These are phyloP conservation scores for Ogataea neopini DNA, from an alignment of 805 yeast genomes.

Conservation along the genomic window DNA sequence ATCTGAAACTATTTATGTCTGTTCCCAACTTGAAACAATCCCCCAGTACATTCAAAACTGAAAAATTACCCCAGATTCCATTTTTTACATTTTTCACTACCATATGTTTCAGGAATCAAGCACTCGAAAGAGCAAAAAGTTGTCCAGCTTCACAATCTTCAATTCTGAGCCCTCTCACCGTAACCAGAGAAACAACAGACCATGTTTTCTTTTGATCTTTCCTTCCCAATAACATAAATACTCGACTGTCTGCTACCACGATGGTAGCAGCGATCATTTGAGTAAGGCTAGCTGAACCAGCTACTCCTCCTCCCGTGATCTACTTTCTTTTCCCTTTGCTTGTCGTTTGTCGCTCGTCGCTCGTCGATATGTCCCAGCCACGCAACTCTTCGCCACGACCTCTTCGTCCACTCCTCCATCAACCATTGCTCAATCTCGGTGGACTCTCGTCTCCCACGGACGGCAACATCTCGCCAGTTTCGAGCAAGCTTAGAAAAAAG, in stretches of 20 bases:
- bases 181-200: no score
- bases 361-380: neutral
- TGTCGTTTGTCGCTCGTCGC: neutral
- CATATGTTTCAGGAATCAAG: neutral
- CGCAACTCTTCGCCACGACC: neutral
- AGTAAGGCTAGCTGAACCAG: no score
- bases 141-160: no score
- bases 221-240: no score
- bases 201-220: no score
- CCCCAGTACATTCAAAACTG: neutral
- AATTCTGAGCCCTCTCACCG: no score
- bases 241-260: no score
- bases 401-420: slow-evolving; percentile 1
- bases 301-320: no score
- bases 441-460: slow-evolving; percentile 12
- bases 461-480: slow-evolving; percentile 4
- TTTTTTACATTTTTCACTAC: neutral
- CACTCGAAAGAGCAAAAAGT: neutral
- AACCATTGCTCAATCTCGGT: neutral
- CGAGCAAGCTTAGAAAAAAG: neutral
- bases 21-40: no score
- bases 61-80: slow-evolving; percentile 6
- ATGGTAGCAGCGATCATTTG: no score
- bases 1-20: neutral
- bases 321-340: no score